phyloP scores from a whole-genome alignment of 2,329 filamentous ascomycete species.

The Pseudocercospora pini-densiflorae region DNA sequence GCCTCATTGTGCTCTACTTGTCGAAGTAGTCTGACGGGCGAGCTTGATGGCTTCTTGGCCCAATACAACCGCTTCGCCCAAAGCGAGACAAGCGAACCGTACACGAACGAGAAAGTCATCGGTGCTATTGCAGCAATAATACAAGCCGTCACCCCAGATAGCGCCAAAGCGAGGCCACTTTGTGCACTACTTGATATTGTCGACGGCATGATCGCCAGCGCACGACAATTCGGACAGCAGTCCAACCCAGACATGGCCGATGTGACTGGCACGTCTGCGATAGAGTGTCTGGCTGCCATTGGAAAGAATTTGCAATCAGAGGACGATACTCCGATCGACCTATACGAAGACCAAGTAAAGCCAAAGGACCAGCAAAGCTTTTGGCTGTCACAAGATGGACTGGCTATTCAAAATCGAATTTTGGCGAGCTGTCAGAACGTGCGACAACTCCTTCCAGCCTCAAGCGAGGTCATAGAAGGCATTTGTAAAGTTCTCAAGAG shows the following conservation, averaged over 20 bases:
- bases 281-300: slow-evolving; percentile 72
- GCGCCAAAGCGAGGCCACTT: slow-evolving; percentile 59
- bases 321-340: slow-evolving; percentile 68
- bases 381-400: slow-evolving; percentile 57
- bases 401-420: slow-evolving; percentile 57
- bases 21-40: slow-evolving; percentile 67
- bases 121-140: slow-evolving; percentile 76
- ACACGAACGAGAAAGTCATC: slow-evolving; percentile 74
- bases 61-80: slow-evolving; percentile 71
- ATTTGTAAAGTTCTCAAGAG: slow-evolving; percentile 73
- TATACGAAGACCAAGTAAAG: slow-evolving; percentile 59
- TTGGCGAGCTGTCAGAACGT: slow-evolving; percentile 54
- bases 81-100: slow-evolving; percentile 65
- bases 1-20: slow-evolving; percentile 76
- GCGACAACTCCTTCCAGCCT: slow-evolving; percentile 60
- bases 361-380: slow-evolving; percentile 42
- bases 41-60: slow-evolving; percentile 70
- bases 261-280: slow-evolving; percentile 54
- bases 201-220: slow-evolving; percentile 62
- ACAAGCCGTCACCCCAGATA: slow-evolving; percentile 68
- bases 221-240: slow-evolving; percentile 36
- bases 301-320: slow-evolving; percentile 74
- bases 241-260: slow-evolving; percentile 49
- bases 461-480: slow-evolving; percentile 71
- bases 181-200: slow-evolving; percentile 65